A percentile compares a stretch with the other conserved stretches of the same genome.
Conservation (phyloP, 2,329 filamentous ascomycete genomes). For the Aspergillus luchuensis region DNA sequence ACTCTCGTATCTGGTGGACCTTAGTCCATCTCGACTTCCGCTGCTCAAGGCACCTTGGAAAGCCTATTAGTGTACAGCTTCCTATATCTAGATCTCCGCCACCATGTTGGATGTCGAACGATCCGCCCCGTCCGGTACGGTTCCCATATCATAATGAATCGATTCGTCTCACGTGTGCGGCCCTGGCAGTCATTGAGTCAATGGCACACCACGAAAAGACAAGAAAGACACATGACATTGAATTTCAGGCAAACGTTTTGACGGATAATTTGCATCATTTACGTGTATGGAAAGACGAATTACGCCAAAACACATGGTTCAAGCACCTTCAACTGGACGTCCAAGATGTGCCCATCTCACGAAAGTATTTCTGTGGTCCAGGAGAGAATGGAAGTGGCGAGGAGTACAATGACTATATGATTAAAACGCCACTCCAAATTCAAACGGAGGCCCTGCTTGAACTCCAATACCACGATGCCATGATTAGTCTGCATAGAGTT, state of each 20-base stretch:
- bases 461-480: conserved; percentile 22
- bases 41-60: conserved; percentile 21
- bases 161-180: conserved; percentile 1
- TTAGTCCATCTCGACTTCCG: conserved; percentile 24
- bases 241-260: background rate
- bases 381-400: background rate
- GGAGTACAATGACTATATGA: background rate
- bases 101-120: background rate
- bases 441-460: conserved; percentile 13
- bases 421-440: conserved; percentile 7
- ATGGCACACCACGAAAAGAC: background rate
- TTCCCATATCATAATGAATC: background rate
- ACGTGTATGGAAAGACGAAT: background rate
- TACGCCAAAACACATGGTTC: background rate
- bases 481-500: conserved; percentile 20
- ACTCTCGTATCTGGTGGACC: conserved; percentile 22
- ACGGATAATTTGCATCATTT: background rate
- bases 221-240: background rate
- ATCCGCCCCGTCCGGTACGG: background rate
- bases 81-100: background rate
- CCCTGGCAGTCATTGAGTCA: background rate
- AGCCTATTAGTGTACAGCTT: conserved; percentile 16
- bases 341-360: background rate
- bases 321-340: background rate
- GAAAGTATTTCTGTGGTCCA: too few relatives aligned